Evolutionary conservation across 2,329 filamentous ascomycete species (phyloP).

Genomic region (Cladosporium sp.): DNA sequence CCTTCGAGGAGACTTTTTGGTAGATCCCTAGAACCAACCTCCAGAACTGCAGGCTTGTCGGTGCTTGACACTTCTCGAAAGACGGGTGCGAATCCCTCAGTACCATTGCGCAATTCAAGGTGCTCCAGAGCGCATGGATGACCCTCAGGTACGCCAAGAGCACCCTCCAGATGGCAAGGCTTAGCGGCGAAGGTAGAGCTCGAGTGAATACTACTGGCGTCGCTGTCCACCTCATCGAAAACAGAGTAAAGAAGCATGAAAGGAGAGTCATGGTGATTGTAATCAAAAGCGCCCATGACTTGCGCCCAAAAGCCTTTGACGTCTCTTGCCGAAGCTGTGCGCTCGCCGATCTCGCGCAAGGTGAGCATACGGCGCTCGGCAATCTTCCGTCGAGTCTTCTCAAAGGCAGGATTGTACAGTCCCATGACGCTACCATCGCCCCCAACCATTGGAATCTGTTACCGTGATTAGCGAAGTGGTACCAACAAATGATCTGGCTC

Average conservation of each 20-base stretch:
- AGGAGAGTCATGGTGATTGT: slow-evolving; percentile 71
- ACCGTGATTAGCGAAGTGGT: neutral
- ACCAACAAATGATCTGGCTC: no score
- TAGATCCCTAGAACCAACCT: slow-evolving; percentile 61
- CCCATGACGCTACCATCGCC: slow-evolving; percentile 66
- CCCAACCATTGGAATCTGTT: slow-evolving; percentile 65
- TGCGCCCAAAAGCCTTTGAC: slow-evolving; percentile 70
- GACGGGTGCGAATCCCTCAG: slow-evolving; percentile 70
- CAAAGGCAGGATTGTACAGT: slow-evolving; percentile 75
- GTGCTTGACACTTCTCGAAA: slow-evolving; percentile 72
- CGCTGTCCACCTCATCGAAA: slow-evolving; percentile 65
- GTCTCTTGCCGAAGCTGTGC: slow-evolving; percentile 67
- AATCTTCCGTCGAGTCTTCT: slow-evolving; percentile 74
- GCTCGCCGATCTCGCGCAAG: slow-evolving; percentile 71
- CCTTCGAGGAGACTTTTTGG: slow-evolving; percentile 62
- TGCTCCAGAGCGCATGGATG: slow-evolving; percentile 58
- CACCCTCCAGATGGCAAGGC: slow-evolving; percentile 66
- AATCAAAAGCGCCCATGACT: slow-evolving; percentile 64
- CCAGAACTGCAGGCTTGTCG: slow-evolving; percentile 63
- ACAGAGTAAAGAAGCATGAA: slow-evolving; percentile 76
- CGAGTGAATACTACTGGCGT: slow-evolving; percentile 67
- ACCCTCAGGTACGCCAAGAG: slow-evolving; percentile 61
- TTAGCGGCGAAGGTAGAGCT: slow-evolving; percentile 60
- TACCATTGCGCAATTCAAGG: slow-evolving; percentile 66
- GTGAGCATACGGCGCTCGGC: slow-evolving; percentile 77